Base-by-base conservation (phyloP, 352 stramenopile species). In the Globisporangium irregulare region DNA sequence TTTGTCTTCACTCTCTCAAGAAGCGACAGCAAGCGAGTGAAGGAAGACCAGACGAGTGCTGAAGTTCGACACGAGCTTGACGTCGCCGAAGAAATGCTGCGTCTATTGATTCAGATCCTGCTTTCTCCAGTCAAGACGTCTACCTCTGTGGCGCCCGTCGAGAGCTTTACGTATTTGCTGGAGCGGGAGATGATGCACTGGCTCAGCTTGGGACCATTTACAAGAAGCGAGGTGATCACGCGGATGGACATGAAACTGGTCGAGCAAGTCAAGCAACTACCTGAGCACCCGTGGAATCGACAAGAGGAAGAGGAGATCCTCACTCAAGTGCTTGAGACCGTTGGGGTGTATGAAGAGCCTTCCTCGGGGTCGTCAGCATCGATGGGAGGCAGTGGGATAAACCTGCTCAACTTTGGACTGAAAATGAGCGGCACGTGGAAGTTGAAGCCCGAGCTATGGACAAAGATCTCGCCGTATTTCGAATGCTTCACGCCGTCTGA, bases 291-390 rank as follows among this genome's bases (percentile, higher is more conserved):
- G 12, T 89, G 80, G 77, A 73, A 76, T 48, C 68, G 83, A 20
- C 59, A 88, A 6, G 87, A 94, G 65, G 87, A 94, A 54, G 87
- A 94, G 32, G 87, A 94, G 50, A 91, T 94, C 62, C 43, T 94
- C 14, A 86, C 75, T 7, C 73, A 89, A 36, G 84, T 90, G 34
- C 64, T 94, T 0, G 80, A 90, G 27, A 69, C 67, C 8, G 83
- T 93, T 38, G 86, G 84, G 12, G 73, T 80, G 25, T 89, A 91
- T 48, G 73, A 90, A 32, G 80, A 93, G 51, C 77, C 82, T 12
- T 43, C 56, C 8, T 25, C 43, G 50, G 64, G 64, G 4, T 54
- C 43, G 9, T 66, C 22, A n/a, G 32, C 55, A 22, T 29, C 59
- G 38, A 54, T 34, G 9, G 67, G 59, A 20, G 43, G 51, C 43